Evolutionary conservation across 1,284 basidiomycete species (phyloP), one percentile per base, ranked within the genome.

Genomic region (Chalciporus sp.): DNA sequence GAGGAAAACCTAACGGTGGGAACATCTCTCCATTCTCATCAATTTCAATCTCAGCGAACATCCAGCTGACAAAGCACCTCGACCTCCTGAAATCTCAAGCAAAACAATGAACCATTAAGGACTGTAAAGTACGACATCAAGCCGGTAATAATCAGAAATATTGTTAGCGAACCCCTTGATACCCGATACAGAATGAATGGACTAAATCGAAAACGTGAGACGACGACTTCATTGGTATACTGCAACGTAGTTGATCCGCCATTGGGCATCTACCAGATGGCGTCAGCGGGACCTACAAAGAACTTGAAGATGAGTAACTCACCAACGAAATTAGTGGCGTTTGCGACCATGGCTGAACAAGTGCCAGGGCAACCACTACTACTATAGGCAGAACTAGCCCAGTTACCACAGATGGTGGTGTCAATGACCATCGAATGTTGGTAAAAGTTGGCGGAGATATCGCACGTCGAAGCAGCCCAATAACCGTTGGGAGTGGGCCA

Each of bases 401-500:
- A 89, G 61, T 81, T 82, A 35, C 86, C 81, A 53, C 82, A 73
- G 44, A 78, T 61, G 16, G 78, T 83, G 56, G 81, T 90, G 69
- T 94, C 86, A 52, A 94, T 74, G 20, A 88, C 78, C 58, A 92
- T 67, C 23, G 72, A 69, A 59, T 94, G 91, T 37, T 88, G 73
- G 56, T 79, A 73, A 72, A 95, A 94, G 71, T 86, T 85, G n/a
- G 73, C 61, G 19, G 67, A 58, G 49, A 90, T 83, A 61, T 90
- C 75, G 72, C 93, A 93, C 11, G 76, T 74, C 37, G 73, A 67
- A 35, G 81, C 72, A 46, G 81, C 80, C 78, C 83, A 94, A 58
- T 79, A 77, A 10, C 89, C 92, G 20, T 70, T 74, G 7, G 92
- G 90, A 11, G 69, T 68, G 11, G 84, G 83, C 92, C 92, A 95